Conservation (phyloP, 140 eudicot species). For the Stevia rebaudiana region DNA sequence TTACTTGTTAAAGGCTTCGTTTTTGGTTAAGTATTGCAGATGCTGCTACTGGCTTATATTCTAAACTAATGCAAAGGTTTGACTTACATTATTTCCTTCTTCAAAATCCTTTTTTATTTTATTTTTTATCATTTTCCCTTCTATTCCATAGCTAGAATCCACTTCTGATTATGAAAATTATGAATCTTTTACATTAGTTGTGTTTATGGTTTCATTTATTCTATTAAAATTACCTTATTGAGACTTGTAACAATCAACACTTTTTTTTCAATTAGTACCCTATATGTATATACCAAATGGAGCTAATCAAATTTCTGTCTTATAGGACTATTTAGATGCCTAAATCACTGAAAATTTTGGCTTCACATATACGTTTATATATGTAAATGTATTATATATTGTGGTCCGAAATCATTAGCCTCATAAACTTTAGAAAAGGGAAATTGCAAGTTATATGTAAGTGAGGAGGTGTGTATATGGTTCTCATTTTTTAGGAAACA, state of each 20-base stretch:
- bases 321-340: neutral
- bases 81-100: neutral
- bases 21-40: conserved; percentile 41
- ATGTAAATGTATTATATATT: too few relatives aligned
- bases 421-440: neutral
- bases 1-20: neutral
- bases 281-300: neutral
- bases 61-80: conserved; percentile 85
- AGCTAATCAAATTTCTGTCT: neutral
- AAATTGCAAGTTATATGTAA: neutral
- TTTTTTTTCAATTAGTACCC: neutral
- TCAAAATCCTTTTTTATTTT: neutral
- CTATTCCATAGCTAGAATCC: neutral
- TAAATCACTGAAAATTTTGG: neutral
- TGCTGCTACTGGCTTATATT: conserved; percentile 91
- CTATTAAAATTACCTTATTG: too few relatives aligned
- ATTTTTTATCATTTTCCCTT: neutral
- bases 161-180: neutral
- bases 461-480: neutral
- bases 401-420: too few relatives aligned
- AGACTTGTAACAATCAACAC: neutral
- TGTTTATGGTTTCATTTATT: too few relatives aligned
- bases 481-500: neutral
- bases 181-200: neutral
- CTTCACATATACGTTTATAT: too few relatives aligned